Evolutionary conservation across 257 asterid species (phyloP), one percentile per base, ranked within the genome.

Genomic region (Jacaranda mimosifolia): DNA sequence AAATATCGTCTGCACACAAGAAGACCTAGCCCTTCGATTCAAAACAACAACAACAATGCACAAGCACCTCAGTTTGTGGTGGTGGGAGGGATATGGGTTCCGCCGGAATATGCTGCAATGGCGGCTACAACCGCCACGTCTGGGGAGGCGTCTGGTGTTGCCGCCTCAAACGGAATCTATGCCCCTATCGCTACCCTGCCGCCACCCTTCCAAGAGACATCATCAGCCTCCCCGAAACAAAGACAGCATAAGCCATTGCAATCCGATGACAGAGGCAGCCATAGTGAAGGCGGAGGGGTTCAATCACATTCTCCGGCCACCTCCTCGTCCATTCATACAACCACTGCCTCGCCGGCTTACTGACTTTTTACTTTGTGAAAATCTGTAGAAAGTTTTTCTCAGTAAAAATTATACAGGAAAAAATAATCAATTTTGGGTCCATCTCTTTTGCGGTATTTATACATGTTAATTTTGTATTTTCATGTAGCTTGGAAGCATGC

Each of bases 61-160:
- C 90, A 81, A 53, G 26, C 83, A 8, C 89, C 96, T 14, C 96
- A 85, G 19, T 89, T 91, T 77, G 91, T 91, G 66, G 97, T 91
- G 80, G 97, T 89, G 35, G 87, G 97, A 39, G 93, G 94, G 57
- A 85, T 89, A 66, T 89, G 94, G 97, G 87, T 89, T 75, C 91
- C 89, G 7, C 90, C 87, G 69, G 88, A 87, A 36, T 87, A 89
- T 6, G 81, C 92, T 5, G 12, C 86, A 5, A 75, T 79, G 84
- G 77, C 81, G 84, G 77, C 81, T 0, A 73, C 82, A 5, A 76
- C 89, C 32, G 66, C 87, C 42, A 81, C 84, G 3, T 82, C 97
- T 0, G 88, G 80, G 55, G 94, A 86, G 64, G 85, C 86, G 0
- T 76, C 91, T 3, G 85, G 82, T 10, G 90, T 70, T 2, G 87